A percentile compares a stretch with the other conserved stretches of the same genome.
These are phyloP conservation scores for Hagleromyces aurorensis DNA, from an alignment of 805 yeast genomes.

Conservation along the genomic window DNA sequence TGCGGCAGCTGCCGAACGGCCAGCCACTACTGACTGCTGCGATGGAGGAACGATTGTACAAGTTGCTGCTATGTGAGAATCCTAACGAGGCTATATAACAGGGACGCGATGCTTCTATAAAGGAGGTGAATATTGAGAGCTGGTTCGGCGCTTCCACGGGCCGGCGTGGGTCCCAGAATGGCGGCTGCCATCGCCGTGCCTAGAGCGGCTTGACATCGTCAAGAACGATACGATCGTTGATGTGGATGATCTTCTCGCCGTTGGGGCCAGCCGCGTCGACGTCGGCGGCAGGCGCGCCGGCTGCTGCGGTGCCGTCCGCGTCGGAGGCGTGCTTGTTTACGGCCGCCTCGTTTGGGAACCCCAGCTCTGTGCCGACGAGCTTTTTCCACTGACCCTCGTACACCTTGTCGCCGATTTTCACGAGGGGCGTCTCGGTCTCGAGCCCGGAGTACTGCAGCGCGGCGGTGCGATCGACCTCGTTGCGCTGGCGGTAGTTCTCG, in stretches of 20 bases:
- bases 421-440: slow-evolving; percentile 45
- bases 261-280: no score
- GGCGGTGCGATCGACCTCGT: slow-evolving; percentile 33
- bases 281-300: no score
- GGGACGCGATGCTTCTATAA: background rate
- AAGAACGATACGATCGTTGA: no score
- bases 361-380: slow-evolving; percentile 70
- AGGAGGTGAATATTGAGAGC: no score
- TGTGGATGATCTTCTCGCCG: no score
- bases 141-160: no score
- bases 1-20: slow-evolving; percentile 38
- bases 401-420: slow-evolving; percentile 49
- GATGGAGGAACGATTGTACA: slow-evolving; percentile 41
- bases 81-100: slow-evolving; percentile 36
- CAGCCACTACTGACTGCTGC: slow-evolving; percentile 42
- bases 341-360: slow-evolving; percentile 25
- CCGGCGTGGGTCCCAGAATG: no score
- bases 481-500: slow-evolving; percentile 25
- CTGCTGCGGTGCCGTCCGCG: no score
- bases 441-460: slow-evolving; percentile 50
- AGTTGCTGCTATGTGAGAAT: slow-evolving; percentile 42
- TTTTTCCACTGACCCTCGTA: slow-evolving; percentile 73
- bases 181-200: no score
- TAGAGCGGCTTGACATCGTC: no score
- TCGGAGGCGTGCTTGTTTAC: no score